phyloP scores from a whole-genome alignment of 768 basidiomycete genomes.

The Russula sp. region DNA sequence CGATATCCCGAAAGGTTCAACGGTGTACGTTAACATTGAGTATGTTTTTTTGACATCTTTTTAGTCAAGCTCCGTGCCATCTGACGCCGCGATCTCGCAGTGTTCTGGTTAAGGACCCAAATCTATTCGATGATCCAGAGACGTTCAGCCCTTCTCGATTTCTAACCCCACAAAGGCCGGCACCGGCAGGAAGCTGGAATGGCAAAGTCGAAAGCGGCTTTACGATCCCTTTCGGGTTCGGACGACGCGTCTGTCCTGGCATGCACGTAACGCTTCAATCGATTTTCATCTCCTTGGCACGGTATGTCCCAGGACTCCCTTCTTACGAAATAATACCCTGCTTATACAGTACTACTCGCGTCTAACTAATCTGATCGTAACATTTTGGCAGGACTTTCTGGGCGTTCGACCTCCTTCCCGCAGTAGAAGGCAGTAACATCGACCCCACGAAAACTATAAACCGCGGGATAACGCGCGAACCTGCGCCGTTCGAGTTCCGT shows the following conservation, averaged over 20 bases:
- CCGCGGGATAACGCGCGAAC: slow-evolving; percentile 8
- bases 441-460: slow-evolving; percentile 4
- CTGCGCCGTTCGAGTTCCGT: slow-evolving; percentile 6
- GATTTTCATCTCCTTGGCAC: slow-evolving; percentile 21
- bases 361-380: background rate
- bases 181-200: slow-evolving; percentile 1
- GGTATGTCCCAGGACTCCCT: slow-evolving; percentile 9
- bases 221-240: slow-evolving; percentile 31
- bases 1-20: slow-evolving; percentile 17
- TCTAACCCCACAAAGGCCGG: slow-evolving; percentile 10
- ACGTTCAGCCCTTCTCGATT: slow-evolving; percentile 33
- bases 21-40: slow-evolving; percentile 23
- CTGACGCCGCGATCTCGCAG: slow-evolving; percentile 5
- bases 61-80: background rate
- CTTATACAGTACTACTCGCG: background rate
- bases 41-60: background rate
- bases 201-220: slow-evolving; percentile 24
- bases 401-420: slow-evolving; percentile 29
- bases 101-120: slow-evolving; percentile 28
- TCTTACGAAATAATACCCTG: too few relatives aligned
- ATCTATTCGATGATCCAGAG: slow-evolving; percentile 30
- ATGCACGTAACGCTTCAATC: slow-evolving; percentile 29
- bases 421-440: background rate
- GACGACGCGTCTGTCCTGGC: slow-evolving; percentile 31
- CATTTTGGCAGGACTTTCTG: slow-evolving; percentile 22